A percentile compares a stretch with the other conserved stretches of the same genome.
phyloP scores from a whole-genome alignment of 2,329 filamentous ascomycete species.

The Ascochyta viciae-villosae region DNA sequence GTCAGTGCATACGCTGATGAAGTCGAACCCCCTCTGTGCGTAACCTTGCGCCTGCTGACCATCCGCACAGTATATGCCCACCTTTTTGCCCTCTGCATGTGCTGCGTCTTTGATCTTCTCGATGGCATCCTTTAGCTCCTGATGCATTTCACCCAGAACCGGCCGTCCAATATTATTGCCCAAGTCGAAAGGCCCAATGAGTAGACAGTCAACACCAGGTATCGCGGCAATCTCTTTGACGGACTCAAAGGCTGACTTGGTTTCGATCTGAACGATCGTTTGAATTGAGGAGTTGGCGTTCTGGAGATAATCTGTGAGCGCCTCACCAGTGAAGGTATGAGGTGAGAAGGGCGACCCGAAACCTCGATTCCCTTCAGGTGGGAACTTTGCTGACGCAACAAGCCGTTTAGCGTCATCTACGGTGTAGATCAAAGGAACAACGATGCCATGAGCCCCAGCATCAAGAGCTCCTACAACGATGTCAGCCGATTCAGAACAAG shows the following conservation, averaged over 20 bases:
- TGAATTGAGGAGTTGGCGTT: slow-evolving; percentile 62
- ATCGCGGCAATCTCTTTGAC: slow-evolving; percentile 60
- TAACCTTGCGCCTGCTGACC: slow-evolving; percentile 61
- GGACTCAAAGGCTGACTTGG: slow-evolving; percentile 48
- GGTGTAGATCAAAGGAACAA: slow-evolving; percentile 62
- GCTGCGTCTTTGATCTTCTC: slow-evolving; percentile 60
- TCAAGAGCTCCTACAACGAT: slow-evolving; percentile 59
- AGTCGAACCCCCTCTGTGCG: slow-evolving; percentile 62
- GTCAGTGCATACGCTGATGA: slow-evolving; percentile 58
- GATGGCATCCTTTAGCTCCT: slow-evolving; percentile 61
- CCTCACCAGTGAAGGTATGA: slow-evolving; percentile 53
- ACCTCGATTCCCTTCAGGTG: slow-evolving; percentile 61
- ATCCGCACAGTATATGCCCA: slow-evolving; percentile 62
- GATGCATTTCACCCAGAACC: slow-evolving; percentile 57
- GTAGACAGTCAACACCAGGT: slow-evolving; percentile 60
- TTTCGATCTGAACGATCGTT: slow-evolving; percentile 60
- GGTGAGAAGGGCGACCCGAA: slow-evolving; percentile 64
- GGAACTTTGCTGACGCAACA: slow-evolving; percentile 63
- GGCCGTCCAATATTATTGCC: slow-evolving; percentile 65
- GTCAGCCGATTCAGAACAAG: background rate
- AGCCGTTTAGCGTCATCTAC: slow-evolving; percentile 61
- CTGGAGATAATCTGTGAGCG: slow-evolving; percentile 58
- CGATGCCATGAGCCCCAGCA: slow-evolving; percentile 65
- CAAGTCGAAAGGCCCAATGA: slow-evolving; percentile 64
- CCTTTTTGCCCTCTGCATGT: slow-evolving; percentile 59